phyloP scores from a whole-genome alignment of 371 early-diverging fungal species.

The Syncephalastrum racemosum region DNA sequence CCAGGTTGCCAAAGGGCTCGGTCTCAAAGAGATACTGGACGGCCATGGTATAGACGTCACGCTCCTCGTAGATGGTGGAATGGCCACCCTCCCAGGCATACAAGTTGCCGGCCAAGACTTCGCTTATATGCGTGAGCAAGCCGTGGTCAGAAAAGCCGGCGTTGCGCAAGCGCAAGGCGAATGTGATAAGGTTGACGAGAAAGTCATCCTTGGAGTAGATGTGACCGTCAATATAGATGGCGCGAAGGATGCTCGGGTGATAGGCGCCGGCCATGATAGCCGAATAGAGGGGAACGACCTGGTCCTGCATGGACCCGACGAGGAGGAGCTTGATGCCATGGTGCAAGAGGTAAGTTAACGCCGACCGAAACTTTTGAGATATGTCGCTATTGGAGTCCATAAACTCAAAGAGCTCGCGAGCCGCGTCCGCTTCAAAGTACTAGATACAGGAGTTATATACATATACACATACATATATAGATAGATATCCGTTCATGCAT shows the following conservation, averaged over 20 bases:
- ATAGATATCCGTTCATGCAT: too few species aligned
- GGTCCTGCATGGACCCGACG: constrained; percentile 87
- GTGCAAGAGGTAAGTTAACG: constrained; percentile 64
- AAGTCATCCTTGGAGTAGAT: constrained; percentile 82
- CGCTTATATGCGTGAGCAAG: constrained; percentile 80
- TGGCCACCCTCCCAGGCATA: constrained; percentile 89
- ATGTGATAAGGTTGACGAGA: constrained; percentile 80
- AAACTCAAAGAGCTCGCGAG: constrained; percentile 91
- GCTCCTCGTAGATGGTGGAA: constrained; percentile 92
- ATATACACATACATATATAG: too few species aligned
- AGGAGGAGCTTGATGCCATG: constrained; percentile 71
- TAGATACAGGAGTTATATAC: constrained; percentile 23
- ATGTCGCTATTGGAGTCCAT: constrained; percentile 76
- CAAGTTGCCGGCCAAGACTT: constrained; percentile 87
- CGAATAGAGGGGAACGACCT: constrained; percentile 97
- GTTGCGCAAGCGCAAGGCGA: constrained; percentile 83
- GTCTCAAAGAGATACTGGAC: constrained; percentile 43
- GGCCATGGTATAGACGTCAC: constrained; percentile 77
- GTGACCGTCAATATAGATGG: constrained; percentile 84
- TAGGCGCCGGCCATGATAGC: constrained; percentile 82
- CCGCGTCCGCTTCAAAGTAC: constrained; percentile 90
- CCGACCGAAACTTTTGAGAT: constrained; percentile 69
- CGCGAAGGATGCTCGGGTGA: constrained; percentile 89
- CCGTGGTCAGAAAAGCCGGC: constrained; percentile 84
- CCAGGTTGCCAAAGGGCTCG: constrained; percentile 28